Evolutionary conservation across 2,329 filamentous ascomycete species (phyloP), one percentile per base, ranked within the genome.

Genomic region (Colletotrichum lini): DNA sequence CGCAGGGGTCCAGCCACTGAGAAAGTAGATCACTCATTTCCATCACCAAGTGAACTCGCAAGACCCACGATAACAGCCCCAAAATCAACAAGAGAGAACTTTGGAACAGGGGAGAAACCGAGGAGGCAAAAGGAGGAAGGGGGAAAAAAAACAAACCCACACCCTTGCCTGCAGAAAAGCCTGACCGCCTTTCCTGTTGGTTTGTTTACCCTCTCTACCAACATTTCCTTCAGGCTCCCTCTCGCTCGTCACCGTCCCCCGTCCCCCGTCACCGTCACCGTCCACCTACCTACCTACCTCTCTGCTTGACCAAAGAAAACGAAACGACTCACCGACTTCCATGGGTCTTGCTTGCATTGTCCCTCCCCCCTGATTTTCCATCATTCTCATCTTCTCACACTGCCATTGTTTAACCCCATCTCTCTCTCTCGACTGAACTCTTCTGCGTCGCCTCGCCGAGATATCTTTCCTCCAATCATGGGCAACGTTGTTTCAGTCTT

Each of bases 401-500:
- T 23, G n/a, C 12, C 30, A 15, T 42, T 21, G 21, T 40, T 38
- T 38, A 15, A 35, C 26, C 6, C 21, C 23, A 18, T 63, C 35
- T 49, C 38, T 63, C 35, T 49, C 38, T 49, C 15, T 49, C 15
- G 45, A 60, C 45, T 50, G 49, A 71, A 56, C 70, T 40, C n/a
- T 42, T 35, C 38, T 30, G 56, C 58, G 18, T 30, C 61, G 38
- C 49, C 65, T 62, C 10, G n/a, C 21, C 30, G 58, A 50, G 12
- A 53, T 26, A 13, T n/a, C 26, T 21, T 7, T 49, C 42, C 66
- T 50, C 52, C 53, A 47, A 69, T 57, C 65, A 83, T 83, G 81
- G 81, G 81, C 76, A 80, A 82, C 77, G 81, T 83, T 73, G 78
- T 84, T 73, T 82, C 80, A 73, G 79, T 78, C 69, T 81, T 84